These are phyloP conservation scores for Acorus gramineus DNA, from an alignment of 106 monocot genomes.

Conservation along the genomic window DNA sequence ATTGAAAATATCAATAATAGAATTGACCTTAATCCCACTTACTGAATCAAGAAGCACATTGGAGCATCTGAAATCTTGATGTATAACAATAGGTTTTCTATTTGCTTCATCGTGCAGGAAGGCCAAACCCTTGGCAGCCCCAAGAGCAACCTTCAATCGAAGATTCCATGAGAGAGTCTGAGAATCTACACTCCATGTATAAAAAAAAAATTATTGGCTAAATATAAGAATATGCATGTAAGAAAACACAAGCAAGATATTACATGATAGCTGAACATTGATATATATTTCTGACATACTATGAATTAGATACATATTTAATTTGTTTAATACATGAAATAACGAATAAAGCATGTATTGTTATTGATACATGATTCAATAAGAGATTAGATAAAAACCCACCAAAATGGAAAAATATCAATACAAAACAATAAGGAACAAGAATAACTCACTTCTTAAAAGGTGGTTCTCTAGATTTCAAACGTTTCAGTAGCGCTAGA, in stretches of 20 bases:
- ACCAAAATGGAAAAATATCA: background rate
- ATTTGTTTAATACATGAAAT: too few species aligned
- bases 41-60: conserved; percentile 75
- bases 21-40: conserved; percentile 6
- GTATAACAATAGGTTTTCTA: conserved; percentile 38
- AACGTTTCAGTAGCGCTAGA: too few species aligned
- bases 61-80: conserved; percentile 91
- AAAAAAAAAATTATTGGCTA: too few species aligned
- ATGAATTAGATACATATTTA: too few species aligned
- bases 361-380: too few species aligned
- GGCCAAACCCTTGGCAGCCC: conserved; percentile 84
- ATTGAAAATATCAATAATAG: background rate
- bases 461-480: too few species aligned
- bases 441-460: too few species aligned
- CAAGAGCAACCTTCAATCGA: conserved; percentile 75
- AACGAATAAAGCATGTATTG: too few species aligned
- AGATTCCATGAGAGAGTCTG: conserved; percentile 95
- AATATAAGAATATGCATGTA: background rate
- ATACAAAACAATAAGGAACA: background rate
- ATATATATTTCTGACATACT: too few species aligned
- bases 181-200: conserved; percentile 66
- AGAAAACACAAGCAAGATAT: too few species aligned
- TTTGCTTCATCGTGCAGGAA: conserved; percentile 58
- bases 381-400: too few species aligned
- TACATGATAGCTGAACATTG: too few species aligned